phyloP scores from a whole-genome alignment of 352 stramenopile species.

The Phytophthora pinifolia region DNA sequence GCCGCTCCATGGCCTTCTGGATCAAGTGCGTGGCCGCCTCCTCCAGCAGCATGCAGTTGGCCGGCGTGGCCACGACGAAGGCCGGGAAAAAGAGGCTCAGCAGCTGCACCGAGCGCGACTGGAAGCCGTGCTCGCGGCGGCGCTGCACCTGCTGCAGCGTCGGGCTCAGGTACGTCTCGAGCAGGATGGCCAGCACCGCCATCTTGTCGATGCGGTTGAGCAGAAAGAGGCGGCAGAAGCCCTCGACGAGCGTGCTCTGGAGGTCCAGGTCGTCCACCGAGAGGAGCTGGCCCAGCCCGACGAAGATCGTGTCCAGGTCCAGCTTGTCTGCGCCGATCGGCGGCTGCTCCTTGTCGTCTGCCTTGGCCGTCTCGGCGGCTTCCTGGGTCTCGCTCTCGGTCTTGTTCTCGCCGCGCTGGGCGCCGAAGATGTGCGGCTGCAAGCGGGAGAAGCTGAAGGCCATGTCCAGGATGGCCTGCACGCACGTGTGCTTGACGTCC shows the following conservation, averaged over 20 bases:
- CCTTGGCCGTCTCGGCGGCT: too few relatives aligned
- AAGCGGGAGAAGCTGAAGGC: slow-evolving; percentile 63
- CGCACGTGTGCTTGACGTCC: slow-evolving; percentile 78
- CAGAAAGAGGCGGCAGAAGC: slow-evolving; percentile 76
- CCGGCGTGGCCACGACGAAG: slow-evolving; percentile 49
- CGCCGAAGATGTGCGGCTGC: slow-evolving; percentile 46
- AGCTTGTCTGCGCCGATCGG: slow-evolving; percentile 30
- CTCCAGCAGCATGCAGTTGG: slow-evolving; percentile 65
- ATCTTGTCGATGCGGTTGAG: slow-evolving; percentile 69
- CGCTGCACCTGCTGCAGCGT: slow-evolving; percentile 57
- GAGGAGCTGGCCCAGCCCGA: slow-evolving; percentile 55
- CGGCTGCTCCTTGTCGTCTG: slow-evolving; percentile 29
- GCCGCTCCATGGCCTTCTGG: slow-evolving; percentile 59
- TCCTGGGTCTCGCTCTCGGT: too few relatives aligned
- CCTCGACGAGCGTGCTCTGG: slow-evolving; percentile 74
- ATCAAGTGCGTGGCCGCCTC: slow-evolving; percentile 64
- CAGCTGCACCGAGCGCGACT: slow-evolving; percentile 66
- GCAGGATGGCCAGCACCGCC: slow-evolving; percentile 55
- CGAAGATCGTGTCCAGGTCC: slow-evolving; percentile 59
- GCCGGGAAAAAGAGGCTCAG: slow-evolving; percentile 78
- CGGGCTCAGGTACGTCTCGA: slow-evolving; percentile 78
- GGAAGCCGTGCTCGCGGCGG: slow-evolving; percentile 53
- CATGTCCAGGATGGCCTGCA: slow-evolving; percentile 72
- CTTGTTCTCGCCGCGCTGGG: too few relatives aligned
- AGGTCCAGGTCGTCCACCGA: slow-evolving; percentile 64